phyloP scores from a whole-genome alignment of 1,139 yeast genomes.

The Candida frijolesensis region DNA sequence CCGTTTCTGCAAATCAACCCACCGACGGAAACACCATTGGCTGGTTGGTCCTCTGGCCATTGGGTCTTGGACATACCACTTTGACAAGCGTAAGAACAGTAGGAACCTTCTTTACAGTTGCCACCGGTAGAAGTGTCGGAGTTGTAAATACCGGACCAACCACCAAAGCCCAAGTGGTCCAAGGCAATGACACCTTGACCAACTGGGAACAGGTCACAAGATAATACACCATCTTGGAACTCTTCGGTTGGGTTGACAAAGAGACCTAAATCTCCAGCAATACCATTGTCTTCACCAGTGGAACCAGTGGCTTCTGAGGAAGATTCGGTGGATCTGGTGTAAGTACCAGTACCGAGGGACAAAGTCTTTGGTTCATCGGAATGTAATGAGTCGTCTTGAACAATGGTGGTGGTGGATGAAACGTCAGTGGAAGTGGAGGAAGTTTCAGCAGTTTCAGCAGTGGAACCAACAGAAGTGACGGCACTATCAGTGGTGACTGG shows the following conservation, averaged over 20 bases:
- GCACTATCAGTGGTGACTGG: slow-evolving; percentile 22
- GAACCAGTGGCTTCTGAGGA: slow-evolving; percentile 21
- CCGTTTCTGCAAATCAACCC: slow-evolving; percentile 74
- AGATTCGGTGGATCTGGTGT: slow-evolving; percentile 13
- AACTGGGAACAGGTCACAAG: slow-evolving; percentile 63
- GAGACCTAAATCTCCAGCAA: slow-evolving; percentile 57
- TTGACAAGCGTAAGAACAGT: slow-evolving; percentile 86
- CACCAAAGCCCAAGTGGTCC: slow-evolving; percentile 55
- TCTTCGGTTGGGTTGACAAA: slow-evolving; percentile 53
- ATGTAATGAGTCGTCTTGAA: slow-evolving; percentile 55
- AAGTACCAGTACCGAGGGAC: slow-evolving; percentile 10
- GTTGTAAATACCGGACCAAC: slow-evolving; percentile 68
- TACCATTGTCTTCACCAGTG: slow-evolving; percentile 30
- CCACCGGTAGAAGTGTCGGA: slow-evolving; percentile 70
- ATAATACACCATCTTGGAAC: slow-evolving; percentile 65
- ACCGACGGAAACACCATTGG: slow-evolving; percentile 77
- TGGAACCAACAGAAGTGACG: slow-evolving; percentile 13
- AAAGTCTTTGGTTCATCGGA: slow-evolving; percentile 49
- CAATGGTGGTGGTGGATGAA: slow-evolving; percentile 19
- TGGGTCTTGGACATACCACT: slow-evolving; percentile 91
- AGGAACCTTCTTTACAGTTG: slow-evolving; percentile 70
- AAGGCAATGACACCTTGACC: slow-evolving; percentile 76
- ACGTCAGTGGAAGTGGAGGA: slow-evolving; percentile 13
- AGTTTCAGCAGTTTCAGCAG: slow-evolving; percentile 12
- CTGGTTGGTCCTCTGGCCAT: slow-evolving; percentile 77